Conservation (phyloP, 306 rosid genomes). For the Ormosia semicastrata region DNA sequence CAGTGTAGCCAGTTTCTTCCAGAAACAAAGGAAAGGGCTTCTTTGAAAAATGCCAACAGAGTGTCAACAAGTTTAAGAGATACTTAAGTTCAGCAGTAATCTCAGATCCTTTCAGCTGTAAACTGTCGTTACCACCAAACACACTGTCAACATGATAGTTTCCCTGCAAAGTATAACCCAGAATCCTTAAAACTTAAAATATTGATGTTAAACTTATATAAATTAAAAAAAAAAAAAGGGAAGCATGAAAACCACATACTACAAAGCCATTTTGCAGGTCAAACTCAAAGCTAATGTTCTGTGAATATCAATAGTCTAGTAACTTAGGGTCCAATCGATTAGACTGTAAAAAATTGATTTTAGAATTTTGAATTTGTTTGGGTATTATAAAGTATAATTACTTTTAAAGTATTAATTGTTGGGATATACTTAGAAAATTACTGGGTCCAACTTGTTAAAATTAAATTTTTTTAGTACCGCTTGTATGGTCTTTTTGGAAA, state of each 20-base stretch:
- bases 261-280: conserved; percentile 1
- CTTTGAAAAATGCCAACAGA: conserved; percentile 96
- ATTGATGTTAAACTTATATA: not conserved
- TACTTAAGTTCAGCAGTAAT: conserved; percentile 65
- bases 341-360: not conserved
- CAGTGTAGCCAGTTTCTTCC: conserved; percentile 76
- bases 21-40: conserved; percentile 77
- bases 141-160: conserved; percentile 69
- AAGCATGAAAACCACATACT: conserved; percentile 1
- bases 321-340: not conserved
- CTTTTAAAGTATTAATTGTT: not conserved
- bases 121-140: conserved; percentile 77
- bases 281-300: not conserved
- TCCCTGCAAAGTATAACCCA: conserved; percentile 55
- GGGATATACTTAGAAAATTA: not conserved
- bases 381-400: not conserved
- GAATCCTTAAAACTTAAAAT: conserved; percentile 6
- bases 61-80: conserved; percentile 71
- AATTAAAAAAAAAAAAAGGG: not conserved
- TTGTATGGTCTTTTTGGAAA: not conserved
- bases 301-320: not conserved
- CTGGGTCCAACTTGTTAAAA: not conserved
- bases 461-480: not conserved
- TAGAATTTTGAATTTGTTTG: not conserved
- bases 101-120: conserved; percentile 65